Base-by-base conservation (phyloP, 2,329 filamentous ascomycete genomes). In the Thyridium curvatum region DNA sequence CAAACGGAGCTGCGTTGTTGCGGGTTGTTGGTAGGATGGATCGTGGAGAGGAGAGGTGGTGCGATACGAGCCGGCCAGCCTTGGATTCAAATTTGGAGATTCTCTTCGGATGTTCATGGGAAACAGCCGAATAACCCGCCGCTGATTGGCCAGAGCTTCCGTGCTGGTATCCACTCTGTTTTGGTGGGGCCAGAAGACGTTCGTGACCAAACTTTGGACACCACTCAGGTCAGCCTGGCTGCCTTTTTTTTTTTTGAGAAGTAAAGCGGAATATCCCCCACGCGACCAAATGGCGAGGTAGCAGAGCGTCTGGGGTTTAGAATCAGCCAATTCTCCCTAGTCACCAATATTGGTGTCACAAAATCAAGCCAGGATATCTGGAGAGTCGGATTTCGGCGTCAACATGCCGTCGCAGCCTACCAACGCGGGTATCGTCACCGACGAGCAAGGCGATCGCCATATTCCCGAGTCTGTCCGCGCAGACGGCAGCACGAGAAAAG, bases 401-500 rank as follows among this genome's bases (percentile, higher is more conserved):
- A 49, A 51, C 49, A 70, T 70, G 74, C 66, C 71, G 45, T 67
- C 63, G 41, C 64, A 63, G 44, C 65, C 74, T 30, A 71, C 77
- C 41, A 80, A 75, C 37, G 71, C 86, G 31, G 86, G 86, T 50
- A 91, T 91, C 56, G 83, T 91, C 52, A 83, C 83, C 38, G 82
- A 90, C 58, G 76, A 81, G 37, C 60, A 63, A 46, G 94, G 93
- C 56, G 79, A 89, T 56, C 86, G 90, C 33, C 83, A 89, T 52
- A 97, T 98, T 41, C 93, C 93, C 18, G 78, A 90, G 32, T 97
- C 91, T 1, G 69, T 79, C 32, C 84, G 94, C 39, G 68, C 93
- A 17, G 93, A 98, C 58, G 93, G 93, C 41, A 88, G 84, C 37
- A 86, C 86, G n/a, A 81, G 93, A 41, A 94, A 86, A 56, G 91